Base-by-base conservation (phyloP, 805 yeast genomes). In the Myxozyma neotropica region DNA sequence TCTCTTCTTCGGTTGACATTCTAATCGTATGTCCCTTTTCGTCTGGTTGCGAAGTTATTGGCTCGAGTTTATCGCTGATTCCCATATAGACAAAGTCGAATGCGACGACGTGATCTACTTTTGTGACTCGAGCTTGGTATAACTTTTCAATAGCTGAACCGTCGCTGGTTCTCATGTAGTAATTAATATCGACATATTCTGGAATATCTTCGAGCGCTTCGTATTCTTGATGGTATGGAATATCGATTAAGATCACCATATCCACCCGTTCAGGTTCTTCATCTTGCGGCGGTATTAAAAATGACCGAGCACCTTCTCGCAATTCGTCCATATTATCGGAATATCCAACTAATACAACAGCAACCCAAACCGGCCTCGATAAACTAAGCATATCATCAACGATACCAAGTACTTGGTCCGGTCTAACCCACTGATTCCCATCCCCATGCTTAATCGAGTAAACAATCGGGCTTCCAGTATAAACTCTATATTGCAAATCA, bases 371-470 rank as follows among this genome's bases (percentile, higher is more conserved):
- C 19, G 55, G 55, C 13, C 49, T 13, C 15, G 49, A 43, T 12
- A 42, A 27, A 23, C 49, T 42, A 10, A 52, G 42, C 55, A 52
- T 52, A 39, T 52, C 55, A 23, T 52, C 55, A 24, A 43, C 42
- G n/a, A 52, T 33, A 7, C 55, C 55, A 24, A 52, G 17, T 2
- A 52, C 55, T 17, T 52, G 55, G 29, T 52, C 55, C 2, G 55
- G 55, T 19, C 45, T 36, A 6, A 38, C 42, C 55, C 55, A 52
- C 24, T 52, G 48, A 19, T 33, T 35, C 19, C 47, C 49, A n/a
- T 52, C 55, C 4, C 24, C 23, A 21, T 52, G 55, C n/a, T 43
- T 33, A n/a, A 52, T 44, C 23, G 47, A 40, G 19, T 52, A 52
- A 4, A 40, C 55, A 8, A 33, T 35, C 42, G 47, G 55, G 23